Conservation (phyloP, 805 yeast genomes). For the Nakazawaea anatomiae region DNA sequence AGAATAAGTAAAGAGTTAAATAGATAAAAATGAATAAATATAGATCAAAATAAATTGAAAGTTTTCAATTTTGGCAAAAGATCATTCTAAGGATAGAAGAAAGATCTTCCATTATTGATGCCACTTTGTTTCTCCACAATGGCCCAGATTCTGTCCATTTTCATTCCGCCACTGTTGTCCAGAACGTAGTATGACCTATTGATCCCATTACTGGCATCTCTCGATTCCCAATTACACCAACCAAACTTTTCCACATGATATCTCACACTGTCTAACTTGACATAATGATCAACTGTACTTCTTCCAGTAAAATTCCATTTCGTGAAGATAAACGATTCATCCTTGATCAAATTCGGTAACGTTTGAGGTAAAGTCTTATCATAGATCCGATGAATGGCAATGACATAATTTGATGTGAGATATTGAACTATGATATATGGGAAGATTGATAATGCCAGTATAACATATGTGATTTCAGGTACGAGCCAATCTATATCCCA, state of each 20-base stretch:
- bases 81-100: slow-evolving; percentile 2
- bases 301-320: slow-evolving; percentile 65
- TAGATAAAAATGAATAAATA: background rate
- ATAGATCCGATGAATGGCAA: slow-evolving; percentile 66
- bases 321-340: slow-evolving; percentile 65
- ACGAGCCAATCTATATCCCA: slow-evolving; percentile 48
- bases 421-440: slow-evolving; percentile 55
- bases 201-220: slow-evolving; percentile 27
- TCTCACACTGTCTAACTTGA: slow-evolving; percentile 34
- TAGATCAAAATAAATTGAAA: slow-evolving; percentile 1
- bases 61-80: background rate
- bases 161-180: slow-evolving; percentile 75
- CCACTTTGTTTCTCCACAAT: slow-evolving; percentile 66
- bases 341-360: slow-evolving; percentile 48
- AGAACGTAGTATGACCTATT: slow-evolving; percentile 47
- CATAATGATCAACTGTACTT: slow-evolving; percentile 54
- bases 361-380: slow-evolving; percentile 60
- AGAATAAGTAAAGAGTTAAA: background rate
- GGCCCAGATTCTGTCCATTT: slow-evolving; percentile 84
- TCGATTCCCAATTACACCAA: slow-evolving; percentile 42
- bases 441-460: slow-evolving; percentile 36
- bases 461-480: slow-evolving; percentile 36
- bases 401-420: slow-evolving; percentile 60
- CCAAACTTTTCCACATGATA: slow-evolving; percentile 38
- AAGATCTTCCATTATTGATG: slow-evolving; percentile 58